Evolutionary conservation across 179 eudicot genomes (phyloP).

Genomic region (Spergularia azorica): DNA sequence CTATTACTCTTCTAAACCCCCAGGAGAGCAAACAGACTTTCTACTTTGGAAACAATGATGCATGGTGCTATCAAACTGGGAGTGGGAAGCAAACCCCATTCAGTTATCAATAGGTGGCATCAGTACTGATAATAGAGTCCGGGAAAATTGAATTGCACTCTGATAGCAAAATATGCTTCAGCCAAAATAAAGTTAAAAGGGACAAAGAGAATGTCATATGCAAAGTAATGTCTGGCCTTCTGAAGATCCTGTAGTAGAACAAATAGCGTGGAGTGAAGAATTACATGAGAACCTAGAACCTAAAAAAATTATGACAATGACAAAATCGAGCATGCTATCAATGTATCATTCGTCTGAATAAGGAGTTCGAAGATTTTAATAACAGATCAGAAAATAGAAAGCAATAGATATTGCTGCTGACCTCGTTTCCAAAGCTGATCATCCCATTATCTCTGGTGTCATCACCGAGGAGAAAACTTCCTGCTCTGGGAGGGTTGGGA

Average conservation of each 20-base stretch:
- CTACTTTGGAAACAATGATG: background rate
- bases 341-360: background rate
- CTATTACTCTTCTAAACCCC: background rate
- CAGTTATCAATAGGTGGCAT: too few species aligned
- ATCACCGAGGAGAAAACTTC: slow-evolving; percentile 34
- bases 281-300: background rate
- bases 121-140: too few species aligned
- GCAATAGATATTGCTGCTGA: slow-evolving; percentile 24
- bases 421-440: slow-evolving; percentile 34
- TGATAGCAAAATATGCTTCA: background rate
- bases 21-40: background rate
- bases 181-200: background rate
- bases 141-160: background rate
- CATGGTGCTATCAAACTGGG: background rate
- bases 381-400: background rate
- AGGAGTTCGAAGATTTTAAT: background rate
- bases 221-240: background rate
- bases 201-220: too few species aligned
- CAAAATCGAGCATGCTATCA: slow-evolving; percentile 3
- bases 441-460: slow-evolving; percentile 39
- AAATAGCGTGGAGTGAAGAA: background rate
- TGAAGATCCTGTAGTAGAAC: background rate
- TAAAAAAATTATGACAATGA: background rate
- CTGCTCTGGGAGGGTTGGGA: slow-evolving; percentile 57
- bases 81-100: background rate